A percentile compares a stretch with the other conserved stretches of the same genome.
Evolutionary conservation across 2,329 filamentous ascomycete species (phyloP).

Genomic region (Drechslera avenae): DNA sequence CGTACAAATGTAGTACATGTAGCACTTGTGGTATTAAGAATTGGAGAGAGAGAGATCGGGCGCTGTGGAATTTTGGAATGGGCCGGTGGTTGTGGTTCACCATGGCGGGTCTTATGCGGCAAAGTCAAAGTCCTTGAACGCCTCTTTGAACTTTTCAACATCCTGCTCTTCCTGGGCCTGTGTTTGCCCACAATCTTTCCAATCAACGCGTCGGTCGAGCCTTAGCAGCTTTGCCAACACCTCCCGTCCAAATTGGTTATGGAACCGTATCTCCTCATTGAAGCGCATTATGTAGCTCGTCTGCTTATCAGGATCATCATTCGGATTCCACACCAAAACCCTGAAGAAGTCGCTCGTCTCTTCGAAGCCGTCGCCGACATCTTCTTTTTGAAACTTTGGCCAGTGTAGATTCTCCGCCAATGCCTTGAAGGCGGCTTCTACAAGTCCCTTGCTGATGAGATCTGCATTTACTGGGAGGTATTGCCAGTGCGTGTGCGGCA

Average conservation of each 20-base stretch:
- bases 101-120: slow-evolving; percentile 49
- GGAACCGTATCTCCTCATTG: slow-evolving; percentile 74
- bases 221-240: slow-evolving; percentile 87
- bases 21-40: neutral
- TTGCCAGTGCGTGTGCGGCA: slow-evolving; percentile 94
- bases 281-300: slow-evolving; percentile 77
- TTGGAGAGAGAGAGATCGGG: neutral
- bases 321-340: slow-evolving; percentile 75
- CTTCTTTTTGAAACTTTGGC: slow-evolving; percentile 56
- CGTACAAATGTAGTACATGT: neutral
- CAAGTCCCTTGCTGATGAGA: slow-evolving; percentile 71
- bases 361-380: slow-evolving; percentile 50
- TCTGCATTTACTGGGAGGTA: slow-evolving; percentile 76
- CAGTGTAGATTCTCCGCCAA: slow-evolving; percentile 78
- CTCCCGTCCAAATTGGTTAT: slow-evolving; percentile 85
- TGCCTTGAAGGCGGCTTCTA: slow-evolving; percentile 87
- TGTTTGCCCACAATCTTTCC: slow-evolving; percentile 82
- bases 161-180: slow-evolving; percentile 79
- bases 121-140: slow-evolving; percentile 89
- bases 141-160: slow-evolving; percentile 76
- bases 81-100: neutral
- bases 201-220: slow-evolving; percentile 77
- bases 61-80: neutral
- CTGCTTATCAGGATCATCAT: slow-evolving; percentile 60
- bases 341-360: slow-evolving; percentile 72